Evolutionary conservation across 441 rosid species (phyloP).

Genomic region (Oxalis stricta): DNA sequence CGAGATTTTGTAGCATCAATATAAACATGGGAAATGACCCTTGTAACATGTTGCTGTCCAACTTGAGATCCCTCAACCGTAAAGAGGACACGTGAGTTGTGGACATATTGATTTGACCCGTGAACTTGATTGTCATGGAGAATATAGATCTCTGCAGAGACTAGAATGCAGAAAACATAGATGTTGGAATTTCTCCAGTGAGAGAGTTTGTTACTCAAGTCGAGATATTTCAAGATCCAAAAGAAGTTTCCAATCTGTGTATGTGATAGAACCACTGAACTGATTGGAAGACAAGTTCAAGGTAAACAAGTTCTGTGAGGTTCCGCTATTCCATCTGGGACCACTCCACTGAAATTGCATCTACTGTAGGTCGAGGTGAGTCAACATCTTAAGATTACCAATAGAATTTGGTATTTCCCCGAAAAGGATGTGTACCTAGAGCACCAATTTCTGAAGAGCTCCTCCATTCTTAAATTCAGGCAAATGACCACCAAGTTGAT

Average conservation of each 20-base stretch:
- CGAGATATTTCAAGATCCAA: slow-evolving; percentile 9
- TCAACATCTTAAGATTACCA: slow-evolving; percentile 10
- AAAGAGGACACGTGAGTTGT: not conserved
- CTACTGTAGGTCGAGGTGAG: not conserved
- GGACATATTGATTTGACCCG: not conserved
- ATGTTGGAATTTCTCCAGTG: slow-evolving; percentile 17
- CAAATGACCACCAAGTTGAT: slow-evolving; percentile 13
- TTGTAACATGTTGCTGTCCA: slow-evolving; percentile 11
- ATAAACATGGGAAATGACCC: slow-evolving; percentile 11
- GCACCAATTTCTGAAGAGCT: slow-evolving; percentile 13
- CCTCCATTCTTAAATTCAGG: not conserved
- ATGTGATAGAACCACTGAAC: slow-evolving; percentile 8
- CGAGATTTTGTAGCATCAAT: slow-evolving; percentile 10
- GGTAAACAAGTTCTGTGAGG: not conserved
- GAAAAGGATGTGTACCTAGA: not conserved
- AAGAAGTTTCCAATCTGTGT: slow-evolving; percentile 11
- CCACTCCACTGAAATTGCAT: slow-evolving; percentile 15
- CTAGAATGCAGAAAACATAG: slow-evolving; percentile 18
- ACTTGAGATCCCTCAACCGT: slow-evolving; percentile 10
- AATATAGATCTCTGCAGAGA: slow-evolving; percentile 16
- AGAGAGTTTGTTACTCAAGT: slow-evolving; percentile 16
- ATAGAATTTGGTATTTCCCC: slow-evolving; percentile 23
- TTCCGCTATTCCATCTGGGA: not conserved
- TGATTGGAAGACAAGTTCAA: slow-evolving; percentile 5
- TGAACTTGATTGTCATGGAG: slow-evolving; percentile 16